Evolutionary conservation across 108 stramenopile species (phyloP).

Genomic region (Asterionellopsis glacialis): DNA sequence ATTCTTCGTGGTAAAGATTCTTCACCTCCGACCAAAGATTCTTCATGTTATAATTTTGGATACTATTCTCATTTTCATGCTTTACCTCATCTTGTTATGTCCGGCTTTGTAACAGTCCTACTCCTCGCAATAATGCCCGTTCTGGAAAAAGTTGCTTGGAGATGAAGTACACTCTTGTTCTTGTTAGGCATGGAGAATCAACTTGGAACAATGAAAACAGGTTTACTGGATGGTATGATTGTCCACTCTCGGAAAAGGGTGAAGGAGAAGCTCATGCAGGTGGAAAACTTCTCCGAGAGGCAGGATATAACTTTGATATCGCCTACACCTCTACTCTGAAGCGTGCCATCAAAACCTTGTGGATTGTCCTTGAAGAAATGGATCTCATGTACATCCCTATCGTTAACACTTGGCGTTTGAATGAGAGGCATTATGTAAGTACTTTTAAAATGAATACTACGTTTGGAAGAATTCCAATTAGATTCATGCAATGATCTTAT

Average conservation of each 20-base stretch:
- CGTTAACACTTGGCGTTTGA: slow-evolving; percentile 80
- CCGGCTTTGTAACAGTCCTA: no score
- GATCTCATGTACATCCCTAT: slow-evolving; percentile 94
- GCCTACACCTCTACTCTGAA: slow-evolving; percentile 96
- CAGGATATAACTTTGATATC: slow-evolving; percentile 75
- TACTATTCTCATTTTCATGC: no score
- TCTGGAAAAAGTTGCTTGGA: slow-evolving; percentile 1
- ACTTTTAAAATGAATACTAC: no score
- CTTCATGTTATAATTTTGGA: no score
- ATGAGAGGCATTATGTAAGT: slow-evolving; percentile 89
- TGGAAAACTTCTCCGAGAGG: slow-evolving; percentile 73
- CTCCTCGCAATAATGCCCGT: no score
- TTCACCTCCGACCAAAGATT: no score
- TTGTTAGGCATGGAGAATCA: slow-evolving; percentile 95
- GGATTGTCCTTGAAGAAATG: slow-evolving; percentile 80
- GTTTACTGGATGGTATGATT: slow-evolving; percentile 96
- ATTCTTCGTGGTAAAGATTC: no score
- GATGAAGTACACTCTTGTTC: slow-evolving; percentile 54
- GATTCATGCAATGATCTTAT: slow-evolving; percentile 10
- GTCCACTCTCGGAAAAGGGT: slow-evolving; percentile 85
- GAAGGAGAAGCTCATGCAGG: slow-evolving; percentile 78
- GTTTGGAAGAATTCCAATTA: background rate
- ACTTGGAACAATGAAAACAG: slow-evolving; percentile 90
- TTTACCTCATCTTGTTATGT: no score
- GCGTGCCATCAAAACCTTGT: slow-evolving; percentile 90